Conservation (phyloP, 768 basidiomycete species). For the Russula ochroleuca region DNA sequence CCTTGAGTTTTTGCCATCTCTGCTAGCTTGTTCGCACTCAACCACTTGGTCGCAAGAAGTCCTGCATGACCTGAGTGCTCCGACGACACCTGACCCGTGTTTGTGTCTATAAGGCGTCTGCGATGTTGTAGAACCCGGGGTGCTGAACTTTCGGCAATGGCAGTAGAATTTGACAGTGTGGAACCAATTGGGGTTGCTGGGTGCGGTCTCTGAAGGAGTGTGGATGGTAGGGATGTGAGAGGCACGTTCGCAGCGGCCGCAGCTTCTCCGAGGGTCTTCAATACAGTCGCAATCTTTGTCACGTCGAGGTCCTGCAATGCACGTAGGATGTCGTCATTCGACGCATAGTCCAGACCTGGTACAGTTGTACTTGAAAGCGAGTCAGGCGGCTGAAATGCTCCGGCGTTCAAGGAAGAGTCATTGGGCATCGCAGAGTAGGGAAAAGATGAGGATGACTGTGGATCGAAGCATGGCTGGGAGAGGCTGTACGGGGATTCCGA, state of each 20-base stretch:
- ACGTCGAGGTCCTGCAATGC: conserved; percentile 70
- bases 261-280: conserved; percentile 61
- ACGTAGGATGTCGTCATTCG: conserved; percentile 70
- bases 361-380: conserved; percentile 20
- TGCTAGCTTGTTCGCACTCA: conserved; percentile 61
- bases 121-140: conserved; percentile 7
- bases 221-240: conserved; percentile 19
- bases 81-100: conserved; percentile 34
- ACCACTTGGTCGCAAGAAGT: conserved; percentile 75
- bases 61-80: conserved; percentile 56
- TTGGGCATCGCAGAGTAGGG: conserved; percentile 7
- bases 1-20: conserved; percentile 69
- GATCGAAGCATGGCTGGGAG: conserved; percentile 25
- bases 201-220: conserved; percentile 12
- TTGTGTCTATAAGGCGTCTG: conserved; percentile 6
- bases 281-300: conserved; percentile 61
- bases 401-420: conserved; percentile 1
- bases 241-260: conserved; percentile 43
- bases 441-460: conserved; percentile 24
- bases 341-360: conserved; percentile 43
- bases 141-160: neutral
- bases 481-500: conserved; percentile 31
- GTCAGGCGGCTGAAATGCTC: conserved; percentile 37
- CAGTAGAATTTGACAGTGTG: neutral
- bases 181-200: conserved; percentile 1